phyloP scores from a whole-genome alignment of 495 filamentous ascomycete species.

The Talaromyces liani region DNA sequence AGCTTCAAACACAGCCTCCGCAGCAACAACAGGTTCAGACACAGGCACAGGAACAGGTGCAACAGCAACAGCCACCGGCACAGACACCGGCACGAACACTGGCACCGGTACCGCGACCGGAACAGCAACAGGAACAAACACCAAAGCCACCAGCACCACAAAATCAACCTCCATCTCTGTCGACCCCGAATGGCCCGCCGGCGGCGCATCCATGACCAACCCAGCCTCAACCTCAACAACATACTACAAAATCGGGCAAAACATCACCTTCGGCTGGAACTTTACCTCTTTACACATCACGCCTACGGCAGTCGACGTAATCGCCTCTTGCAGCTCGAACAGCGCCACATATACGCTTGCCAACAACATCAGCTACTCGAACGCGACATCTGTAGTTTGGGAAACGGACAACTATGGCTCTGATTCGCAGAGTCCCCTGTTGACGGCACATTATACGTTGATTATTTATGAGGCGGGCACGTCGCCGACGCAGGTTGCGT shows the following conservation, averaged over 20 bases:
- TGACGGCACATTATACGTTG: slow-evolving; percentile 76
- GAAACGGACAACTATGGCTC: slow-evolving; percentile 67
- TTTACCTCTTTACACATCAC: slow-evolving; percentile 79
- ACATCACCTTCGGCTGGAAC: slow-evolving; percentile 86
- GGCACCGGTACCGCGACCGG: slow-evolving; percentile 19
- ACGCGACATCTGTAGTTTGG: slow-evolving; percentile 60
- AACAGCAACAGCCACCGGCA: slow-evolving; percentile 14
- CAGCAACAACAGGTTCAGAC: slow-evolving; percentile 13
- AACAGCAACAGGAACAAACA: slow-evolving; percentile 26
- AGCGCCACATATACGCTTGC: slow-evolving; percentile 59
- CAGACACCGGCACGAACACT: slow-evolving; percentile 17
- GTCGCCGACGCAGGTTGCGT: slow-evolving; percentile 51
- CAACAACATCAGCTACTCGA: slow-evolving; percentile 48
- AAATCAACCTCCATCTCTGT: slow-evolving; percentile 21
- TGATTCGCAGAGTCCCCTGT: slow-evolving; percentile 51
- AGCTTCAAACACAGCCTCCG: not conserved
- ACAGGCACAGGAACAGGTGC: slow-evolving; percentile 16
- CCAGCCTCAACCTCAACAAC: slow-evolving; percentile 55
- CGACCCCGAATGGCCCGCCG: slow-evolving; percentile 55
- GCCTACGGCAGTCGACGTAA: slow-evolving; percentile 71
- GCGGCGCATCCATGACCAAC: slow-evolving; percentile 75
- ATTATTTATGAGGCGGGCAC: slow-evolving; percentile 69
- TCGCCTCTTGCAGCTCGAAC: slow-evolving; percentile 69
- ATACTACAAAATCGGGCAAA: slow-evolving; percentile 85
- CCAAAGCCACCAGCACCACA: slow-evolving; percentile 21